These are phyloP conservation scores for Scortechinia acanthostroma DNA, from an alignment of 2,329 filamentous ascomycete genomes.

Conservation along the genomic window DNA sequence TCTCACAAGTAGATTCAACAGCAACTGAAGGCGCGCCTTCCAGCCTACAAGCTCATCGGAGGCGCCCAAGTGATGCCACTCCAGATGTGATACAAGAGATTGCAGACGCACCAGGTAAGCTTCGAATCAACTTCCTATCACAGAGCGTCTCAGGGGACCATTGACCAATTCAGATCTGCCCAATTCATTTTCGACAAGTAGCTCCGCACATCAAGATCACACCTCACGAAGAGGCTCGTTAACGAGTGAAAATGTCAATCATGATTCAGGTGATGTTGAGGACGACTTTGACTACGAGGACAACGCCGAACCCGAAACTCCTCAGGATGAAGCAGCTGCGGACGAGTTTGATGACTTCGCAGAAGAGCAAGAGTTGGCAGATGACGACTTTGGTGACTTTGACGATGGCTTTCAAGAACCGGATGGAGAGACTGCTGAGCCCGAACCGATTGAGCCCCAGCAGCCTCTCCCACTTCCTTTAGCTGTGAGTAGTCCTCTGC, in stretches of 20 bases:
- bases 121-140: conserved; percentile 14
- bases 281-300: conserved; percentile 52
- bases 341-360: conserved; percentile 68
- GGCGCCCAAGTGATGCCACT: neutral
- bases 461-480: conserved; percentile 20
- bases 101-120: conserved; percentile 48
- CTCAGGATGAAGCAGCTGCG: conserved; percentile 43
- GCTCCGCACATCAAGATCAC: conserved; percentile 28
- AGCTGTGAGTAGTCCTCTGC: conserved; percentile 17
- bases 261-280: conserved; percentile 45
- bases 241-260: no score
- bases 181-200: conserved; percentile 39
- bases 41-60: neutral
- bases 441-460: conserved; percentile 13
- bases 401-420: conserved; percentile 59
- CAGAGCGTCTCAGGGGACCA: conserved; percentile 33
- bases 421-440: conserved; percentile 20
- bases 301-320: conserved; percentile 37
- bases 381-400: conserved; percentile 56
- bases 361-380: conserved; percentile 39
- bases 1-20: neutral
- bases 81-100: conserved; percentile 6
- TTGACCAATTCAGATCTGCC: conserved; percentile 56
- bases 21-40: neutral
- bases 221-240: no score